These are phyloP conservation scores for Hypomontagnella submonticulosa DNA, from an alignment of 495 filamentous ascomycete genomes.

Conservation along the genomic window DNA sequence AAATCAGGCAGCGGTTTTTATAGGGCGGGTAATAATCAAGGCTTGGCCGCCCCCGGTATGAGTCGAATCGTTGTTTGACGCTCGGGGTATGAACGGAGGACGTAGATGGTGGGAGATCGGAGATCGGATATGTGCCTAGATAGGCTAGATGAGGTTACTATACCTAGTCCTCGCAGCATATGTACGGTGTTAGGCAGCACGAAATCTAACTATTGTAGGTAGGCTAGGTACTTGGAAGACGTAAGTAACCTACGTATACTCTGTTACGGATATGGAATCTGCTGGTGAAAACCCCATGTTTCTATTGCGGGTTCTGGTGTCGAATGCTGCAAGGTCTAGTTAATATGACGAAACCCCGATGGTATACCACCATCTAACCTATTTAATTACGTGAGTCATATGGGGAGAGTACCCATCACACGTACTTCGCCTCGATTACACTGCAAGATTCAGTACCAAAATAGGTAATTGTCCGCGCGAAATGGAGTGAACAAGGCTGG, in stretches of 20 bases:
- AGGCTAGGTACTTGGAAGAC: background rate
- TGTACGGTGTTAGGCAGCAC: too few species aligned
- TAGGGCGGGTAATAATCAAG: slow-evolving; percentile 10
- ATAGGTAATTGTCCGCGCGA: slow-evolving; percentile 2
- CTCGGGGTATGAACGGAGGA: slow-evolving; percentile 3
- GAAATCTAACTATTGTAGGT: background rate
- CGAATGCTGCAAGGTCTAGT: background rate
- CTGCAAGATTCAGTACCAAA: background rate
- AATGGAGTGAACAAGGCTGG: slow-evolving; percentile 4
- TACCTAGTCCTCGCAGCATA: too few species aligned
- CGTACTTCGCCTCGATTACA: slow-evolving; percentile 1
- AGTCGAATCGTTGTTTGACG: background rate
- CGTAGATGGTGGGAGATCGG: slow-evolving; percentile 3
- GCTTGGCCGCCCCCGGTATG: slow-evolving; percentile 1
- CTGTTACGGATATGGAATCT: background rate
- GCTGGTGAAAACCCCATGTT: slow-evolving; percentile 4
- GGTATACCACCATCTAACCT: background rate
- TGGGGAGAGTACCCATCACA: too few species aligned
- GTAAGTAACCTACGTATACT: slow-evolving; percentile 6
- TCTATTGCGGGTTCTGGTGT: background rate
- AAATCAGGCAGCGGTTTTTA: slow-evolving; percentile 9
- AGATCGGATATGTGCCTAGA: slow-evolving; percentile 33
- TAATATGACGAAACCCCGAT: background rate
- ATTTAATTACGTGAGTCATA: too few species aligned
- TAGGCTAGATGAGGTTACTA: slow-evolving; percentile 9